Percentiles rank a stretch among this genome's conserved stretches.
Conservation (phyloP, 371 early-diverging fungal species). For the Apophysomyces variabilis region DNA sequence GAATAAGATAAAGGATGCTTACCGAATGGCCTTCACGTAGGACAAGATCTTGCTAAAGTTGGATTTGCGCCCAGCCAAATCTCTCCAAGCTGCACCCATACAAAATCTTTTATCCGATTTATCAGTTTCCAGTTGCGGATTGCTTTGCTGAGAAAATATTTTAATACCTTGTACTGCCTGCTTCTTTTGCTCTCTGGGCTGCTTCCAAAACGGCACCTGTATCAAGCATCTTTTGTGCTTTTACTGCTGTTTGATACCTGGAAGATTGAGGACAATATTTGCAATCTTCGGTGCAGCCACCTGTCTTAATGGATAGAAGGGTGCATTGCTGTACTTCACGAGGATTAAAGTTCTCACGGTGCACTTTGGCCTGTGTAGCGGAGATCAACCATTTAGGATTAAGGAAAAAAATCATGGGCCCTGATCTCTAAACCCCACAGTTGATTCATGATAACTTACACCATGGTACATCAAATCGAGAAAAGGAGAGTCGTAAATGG, state of each 20-base stretch:
- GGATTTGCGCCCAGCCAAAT: constrained; percentile 80
- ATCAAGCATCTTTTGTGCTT: constrained; percentile 77
- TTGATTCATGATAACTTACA: constrained; percentile 49
- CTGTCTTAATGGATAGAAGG: constrained; percentile 85
- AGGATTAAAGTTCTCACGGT: constrained; percentile 75
- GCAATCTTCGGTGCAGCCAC: constrained; percentile 89
- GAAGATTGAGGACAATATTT: constrained; percentile 89
- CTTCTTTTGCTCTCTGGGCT: constrained; percentile 81
- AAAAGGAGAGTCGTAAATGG: constrained; percentile 81
- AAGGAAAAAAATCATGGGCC: constrained; percentile 9
- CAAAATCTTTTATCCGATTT: constrained; percentile 57
- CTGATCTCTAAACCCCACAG: constrained; percentile 4
- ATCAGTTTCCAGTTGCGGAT: neutral
- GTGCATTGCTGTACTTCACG: constrained; percentile 85
- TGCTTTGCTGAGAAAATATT: neutral
- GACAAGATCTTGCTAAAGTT: constrained; percentile 82
- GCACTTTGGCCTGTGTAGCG: constrained; percentile 74
- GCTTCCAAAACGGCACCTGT: constrained; percentile 76
- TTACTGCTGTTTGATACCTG: constrained; percentile 72
- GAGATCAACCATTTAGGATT: neutral
- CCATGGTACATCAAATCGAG: constrained; percentile 81
- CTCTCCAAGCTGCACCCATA: constrained; percentile 91
- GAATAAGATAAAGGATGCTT: constrained; percentile 21
- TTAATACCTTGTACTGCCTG: constrained; percentile 70
- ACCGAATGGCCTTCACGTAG: constrained; percentile 84